Evolutionary conservation across 257 asterid species (phyloP).

Genomic region (Hygrophila difformis): DNA sequence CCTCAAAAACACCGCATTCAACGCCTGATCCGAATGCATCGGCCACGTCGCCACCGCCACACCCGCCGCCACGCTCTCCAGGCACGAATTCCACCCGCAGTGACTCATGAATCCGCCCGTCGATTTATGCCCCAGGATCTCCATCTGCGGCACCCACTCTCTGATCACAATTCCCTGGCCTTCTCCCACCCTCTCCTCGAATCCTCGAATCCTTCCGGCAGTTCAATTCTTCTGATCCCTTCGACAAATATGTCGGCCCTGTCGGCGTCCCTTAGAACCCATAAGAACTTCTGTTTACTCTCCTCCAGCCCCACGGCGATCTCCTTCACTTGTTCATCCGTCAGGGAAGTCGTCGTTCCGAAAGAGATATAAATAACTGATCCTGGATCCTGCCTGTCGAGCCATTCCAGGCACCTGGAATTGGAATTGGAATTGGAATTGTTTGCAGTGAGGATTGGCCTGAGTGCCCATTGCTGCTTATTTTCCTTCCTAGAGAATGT

Average conservation of each 20-base stretch:
- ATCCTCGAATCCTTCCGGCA: slow-evolving; percentile 38
- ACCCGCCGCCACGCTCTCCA: slow-evolving; percentile 34
- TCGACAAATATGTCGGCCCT: slow-evolving; percentile 10
- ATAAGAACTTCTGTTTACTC: slow-evolving; percentile 24
- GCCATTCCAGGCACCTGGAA: slow-evolving; percentile 42
- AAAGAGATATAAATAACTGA: slow-evolving; percentile 41
- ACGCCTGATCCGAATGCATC: slow-evolving; percentile 47
- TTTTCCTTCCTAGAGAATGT: slow-evolving; percentile 20
- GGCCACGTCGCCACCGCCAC: slow-evolving; percentile 42
- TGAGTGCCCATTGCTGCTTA: slow-evolving; percentile 55
- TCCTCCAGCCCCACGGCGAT: slow-evolving; percentile 40
- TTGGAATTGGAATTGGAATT: not conserved
- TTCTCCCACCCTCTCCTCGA: slow-evolving; percentile 21
- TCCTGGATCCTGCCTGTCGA: slow-evolving; percentile 22
- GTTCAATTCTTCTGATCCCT: not conserved
- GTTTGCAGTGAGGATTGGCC: slow-evolving; percentile 56
- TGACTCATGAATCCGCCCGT: slow-evolving; percentile 38
- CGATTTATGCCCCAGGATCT: slow-evolving; percentile 23
- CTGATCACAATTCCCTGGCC: slow-evolving; percentile 28
- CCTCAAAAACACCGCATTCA: slow-evolving; percentile 23
- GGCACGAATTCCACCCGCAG: slow-evolving; percentile 45
- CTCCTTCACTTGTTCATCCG: slow-evolving; percentile 27
- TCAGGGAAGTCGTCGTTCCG: slow-evolving; percentile 44
- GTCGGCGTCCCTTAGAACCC: slow-evolving; percentile 49
- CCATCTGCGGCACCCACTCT: slow-evolving; percentile 41